Evolutionary conservation across 2,329 filamentous ascomycete species (phyloP), one percentile per base, ranked within the genome.

Genomic region (Phialocephala sp.): DNA sequence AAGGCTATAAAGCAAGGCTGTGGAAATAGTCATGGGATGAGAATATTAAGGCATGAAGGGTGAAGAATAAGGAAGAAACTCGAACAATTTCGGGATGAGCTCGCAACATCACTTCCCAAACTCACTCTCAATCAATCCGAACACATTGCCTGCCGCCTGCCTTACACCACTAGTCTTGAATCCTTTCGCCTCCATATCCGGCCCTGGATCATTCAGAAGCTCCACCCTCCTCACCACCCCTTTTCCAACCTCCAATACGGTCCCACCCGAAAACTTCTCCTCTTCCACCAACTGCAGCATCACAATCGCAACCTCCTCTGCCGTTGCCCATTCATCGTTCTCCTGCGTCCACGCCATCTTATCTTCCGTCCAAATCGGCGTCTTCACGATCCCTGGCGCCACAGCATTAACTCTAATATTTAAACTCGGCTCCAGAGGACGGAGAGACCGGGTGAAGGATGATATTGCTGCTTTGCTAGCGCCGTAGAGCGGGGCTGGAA

Each of bases 401-500:
- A 83, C 79, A 0, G 77, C 81, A 27, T 72, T 78, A 60, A 83
- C 79, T 0, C 79, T 71, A 32, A 83, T 75, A 2, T 61, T 62
- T 8, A 39, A 39, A 3, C 61, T 36, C 14, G 39, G 52, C 22
- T 72, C 60, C 1, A 64, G n/a, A 0, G 65, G 63, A 5, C 80
- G 76, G 4, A 83, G 66, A 0, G 75, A 79, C 2, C 79, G 73
- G 0, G 80, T 77, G 41, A 84, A 75, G 15, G 80, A 80, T 58
- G 73, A 80, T 60, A 84, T 78, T 18, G 74, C 82, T 60, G 82
- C 80, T 67, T 84, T 84, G 14, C 79, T 79, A 24, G 80, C 81
- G 27, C 73, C 75, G 66, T 84, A 84, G 24, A 84, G 76, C 0
- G 82, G 81, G 0, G 76, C 74, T 1, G 76, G 71, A 15, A 82